phyloP scores from a whole-genome alignment of 306 rosid genomes.

The Purshia tridentata region DNA sequence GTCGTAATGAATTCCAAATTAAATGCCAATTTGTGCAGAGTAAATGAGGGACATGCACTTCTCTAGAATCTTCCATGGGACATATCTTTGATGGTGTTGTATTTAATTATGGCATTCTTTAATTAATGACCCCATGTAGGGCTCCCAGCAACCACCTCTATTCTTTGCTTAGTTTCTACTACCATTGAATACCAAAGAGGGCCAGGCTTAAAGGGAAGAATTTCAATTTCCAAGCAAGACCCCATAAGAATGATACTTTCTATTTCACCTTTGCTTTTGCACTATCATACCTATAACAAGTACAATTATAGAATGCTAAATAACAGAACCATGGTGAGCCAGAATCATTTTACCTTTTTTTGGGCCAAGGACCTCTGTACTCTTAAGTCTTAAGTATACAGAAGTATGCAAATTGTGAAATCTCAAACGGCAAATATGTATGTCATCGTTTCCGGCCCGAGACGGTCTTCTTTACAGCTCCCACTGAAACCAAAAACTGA shows the following conservation, averaged over 20 bases:
- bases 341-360: neutral
- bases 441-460: conserved; percentile 66
- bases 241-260: neutral
- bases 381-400: conserved; percentile 34
- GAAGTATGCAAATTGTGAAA: conserved; percentile 15
- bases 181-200: conserved; percentile 12
- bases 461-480: conserved; percentile 89
- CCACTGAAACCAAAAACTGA: conserved; percentile 79
- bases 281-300: neutral
- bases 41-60: neutral
- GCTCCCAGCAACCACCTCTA: neutral
- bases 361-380: conserved; percentile 12
- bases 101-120: neutral
- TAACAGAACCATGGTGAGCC: conserved; percentile 30
- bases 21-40: neutral
- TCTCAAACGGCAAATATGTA: conserved; percentile 16
- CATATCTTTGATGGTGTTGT: conserved; percentile 1
- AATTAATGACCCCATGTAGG: conserved; percentile 1
- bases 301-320: conserved; percentile 12
- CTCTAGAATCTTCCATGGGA: neutral
- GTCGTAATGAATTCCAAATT: neutral
- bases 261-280: neutral
- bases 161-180: conserved; percentile 18
- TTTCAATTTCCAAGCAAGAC: conserved; percentile 12
- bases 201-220: conserved; percentile 14